Conservation (phyloP, 768 basidiomycete genomes). For the Mycena maculata region DNA sequence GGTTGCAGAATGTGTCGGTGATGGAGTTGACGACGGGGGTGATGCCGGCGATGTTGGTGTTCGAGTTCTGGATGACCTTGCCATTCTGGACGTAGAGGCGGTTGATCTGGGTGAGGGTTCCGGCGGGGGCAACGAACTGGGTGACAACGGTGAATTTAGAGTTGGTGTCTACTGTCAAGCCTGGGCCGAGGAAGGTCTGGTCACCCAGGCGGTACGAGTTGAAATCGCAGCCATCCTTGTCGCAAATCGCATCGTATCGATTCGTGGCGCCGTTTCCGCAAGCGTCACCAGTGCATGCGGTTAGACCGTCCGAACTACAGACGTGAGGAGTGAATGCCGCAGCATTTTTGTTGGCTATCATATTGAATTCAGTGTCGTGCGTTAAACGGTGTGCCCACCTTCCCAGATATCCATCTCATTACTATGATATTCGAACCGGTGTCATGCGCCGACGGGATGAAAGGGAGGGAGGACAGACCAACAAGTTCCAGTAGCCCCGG, state of each 20-base stretch:
- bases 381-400: conserved; percentile 10
- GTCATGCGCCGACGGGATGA: too few relatives aligned
- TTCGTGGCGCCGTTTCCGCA: conserved; percentile 50
- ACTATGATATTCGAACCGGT: too few relatives aligned
- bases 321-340: conserved; percentile 65
- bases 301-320: conserved; percentile 53
- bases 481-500: conserved; percentile 61
- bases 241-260: conserved; percentile 60
- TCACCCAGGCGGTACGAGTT: conserved; percentile 70
- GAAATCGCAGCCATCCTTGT: conserved; percentile 70
- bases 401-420: conserved; percentile 74
- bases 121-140: conserved; percentile 62
- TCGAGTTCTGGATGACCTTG: conserved; percentile 62
- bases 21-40: conserved; percentile 54
- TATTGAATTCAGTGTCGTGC: background rate
- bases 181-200: conserved; percentile 59
- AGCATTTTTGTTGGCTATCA: conserved; percentile 58
- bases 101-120: conserved; percentile 64
- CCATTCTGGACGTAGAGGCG: conserved; percentile 67
- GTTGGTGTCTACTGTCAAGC: conserved; percentile 61
- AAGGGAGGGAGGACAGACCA: conserved; percentile 41
- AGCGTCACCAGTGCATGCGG: conserved; percentile 52
- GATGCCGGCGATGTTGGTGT: conserved; percentile 58
- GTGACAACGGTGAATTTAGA: conserved; percentile 67
- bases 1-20: conserved; percentile 60